Evolutionary conservation across 371 early-diverging fungal genomes (phyloP).

Genomic region (Dentiscutata heterogama): DNA sequence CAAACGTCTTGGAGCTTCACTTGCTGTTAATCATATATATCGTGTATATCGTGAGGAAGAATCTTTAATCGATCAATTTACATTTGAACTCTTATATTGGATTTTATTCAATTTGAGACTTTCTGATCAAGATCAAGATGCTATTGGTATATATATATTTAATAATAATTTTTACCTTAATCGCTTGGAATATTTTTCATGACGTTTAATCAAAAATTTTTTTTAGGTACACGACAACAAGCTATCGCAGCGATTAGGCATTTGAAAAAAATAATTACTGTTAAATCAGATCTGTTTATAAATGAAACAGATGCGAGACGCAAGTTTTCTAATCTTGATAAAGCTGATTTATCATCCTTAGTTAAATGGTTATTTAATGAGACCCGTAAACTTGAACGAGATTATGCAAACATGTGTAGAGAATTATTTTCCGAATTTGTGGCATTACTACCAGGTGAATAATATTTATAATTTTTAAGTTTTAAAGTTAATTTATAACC

Average conservation of each 20-base stretch:
- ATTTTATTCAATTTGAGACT: slow-evolving; percentile 71
- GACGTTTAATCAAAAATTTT: too few relatives aligned
- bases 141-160: background rate
- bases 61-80: slow-evolving; percentile 67
- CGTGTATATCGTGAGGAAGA: slow-evolving; percentile 73
- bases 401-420: slow-evolving; percentile 73
- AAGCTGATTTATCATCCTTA: slow-evolving; percentile 58
- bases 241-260: slow-evolving; percentile 66
- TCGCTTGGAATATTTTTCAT: background rate
- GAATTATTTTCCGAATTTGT: slow-evolving; percentile 65
- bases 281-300: slow-evolving; percentile 61
- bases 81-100: slow-evolving; percentile 76
- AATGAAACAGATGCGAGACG: slow-evolving; percentile 55
- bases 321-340: slow-evolving; percentile 61
- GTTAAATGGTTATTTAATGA: slow-evolving; percentile 72
- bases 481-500: background rate
- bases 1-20: slow-evolving; percentile 77
- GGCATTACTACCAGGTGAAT: slow-evolving; percentile 53
- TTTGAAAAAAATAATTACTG: slow-evolving; percentile 68
- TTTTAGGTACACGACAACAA: slow-evolving; percentile 70
- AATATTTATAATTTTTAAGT: too few relatives aligned
- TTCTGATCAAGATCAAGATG: slow-evolving; percentile 73
- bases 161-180: background rate
- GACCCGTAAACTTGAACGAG: slow-evolving; percentile 60
- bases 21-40: slow-evolving; percentile 80